A percentile compares a stretch with the other conserved stretches of the same genome.
Conservation (phyloP, 208 protist species). For the Porcisia hertigi region DNA sequence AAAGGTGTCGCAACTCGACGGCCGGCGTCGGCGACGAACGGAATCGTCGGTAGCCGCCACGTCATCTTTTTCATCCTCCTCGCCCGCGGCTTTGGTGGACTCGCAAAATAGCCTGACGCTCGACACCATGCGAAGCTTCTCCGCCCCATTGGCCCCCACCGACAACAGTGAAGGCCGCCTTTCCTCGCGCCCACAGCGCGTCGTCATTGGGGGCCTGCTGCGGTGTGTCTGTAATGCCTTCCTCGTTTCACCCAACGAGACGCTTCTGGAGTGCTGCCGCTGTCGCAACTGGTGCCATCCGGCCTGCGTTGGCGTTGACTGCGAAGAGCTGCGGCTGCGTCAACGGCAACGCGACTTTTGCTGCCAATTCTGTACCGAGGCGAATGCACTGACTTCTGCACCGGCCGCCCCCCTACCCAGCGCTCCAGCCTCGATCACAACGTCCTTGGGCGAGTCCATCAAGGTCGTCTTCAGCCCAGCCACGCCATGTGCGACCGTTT, state of each 20-base stretch:
- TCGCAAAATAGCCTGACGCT: not conserved
- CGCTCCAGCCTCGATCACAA: slow-evolving; percentile 17
- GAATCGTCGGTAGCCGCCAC: not conserved
- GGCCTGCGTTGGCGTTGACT: slow-evolving; percentile 75
- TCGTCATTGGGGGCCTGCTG: slow-evolving; percentile 59
- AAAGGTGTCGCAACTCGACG: not conserved
- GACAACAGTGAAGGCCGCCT: not conserved
- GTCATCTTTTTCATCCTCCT: not conserved
- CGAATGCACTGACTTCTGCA: not conserved
- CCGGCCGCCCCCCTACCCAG: not conserved
- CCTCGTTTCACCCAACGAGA: slow-evolving; percentile 53
- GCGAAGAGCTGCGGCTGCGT: slow-evolving; percentile 40
- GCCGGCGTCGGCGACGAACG: slow-evolving; percentile 5
- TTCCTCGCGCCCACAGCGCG: slow-evolving; percentile 10
- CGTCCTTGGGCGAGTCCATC: slow-evolving; percentile 26
- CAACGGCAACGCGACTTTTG: slow-evolving; percentile 43
- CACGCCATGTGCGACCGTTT: slow-evolving; percentile 4
- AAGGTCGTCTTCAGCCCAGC: slow-evolving; percentile 4
- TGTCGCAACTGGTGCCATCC: slow-evolving; percentile 81
- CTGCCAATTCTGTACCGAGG: slow-evolving; percentile 57
- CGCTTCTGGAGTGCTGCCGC: slow-evolving; percentile 63
- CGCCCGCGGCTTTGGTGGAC: not conserved
- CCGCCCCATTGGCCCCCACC: not conserved
- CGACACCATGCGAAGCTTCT: not conserved
- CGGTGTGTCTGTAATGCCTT: slow-evolving; percentile 79